Percentiles rank a stretch among this genome's conserved stretches.
These are phyloP conservation scores for Sporothrix globosa DNA, from an alignment of 2,329 filamentous ascomycete genomes.

Conservation along the genomic window DNA sequence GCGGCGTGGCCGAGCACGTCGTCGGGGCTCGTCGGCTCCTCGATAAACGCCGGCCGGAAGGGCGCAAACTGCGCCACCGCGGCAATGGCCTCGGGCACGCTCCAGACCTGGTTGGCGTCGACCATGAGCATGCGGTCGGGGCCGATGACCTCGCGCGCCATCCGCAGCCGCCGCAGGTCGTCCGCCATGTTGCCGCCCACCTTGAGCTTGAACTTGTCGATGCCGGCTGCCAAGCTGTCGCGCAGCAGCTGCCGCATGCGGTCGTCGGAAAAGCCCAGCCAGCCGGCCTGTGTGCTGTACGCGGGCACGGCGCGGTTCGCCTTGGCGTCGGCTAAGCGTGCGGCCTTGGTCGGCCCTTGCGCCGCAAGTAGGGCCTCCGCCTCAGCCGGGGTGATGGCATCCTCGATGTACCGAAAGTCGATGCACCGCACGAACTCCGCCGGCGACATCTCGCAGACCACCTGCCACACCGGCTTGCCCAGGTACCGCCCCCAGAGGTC, in stretches of 20 bases:
- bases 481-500: conserved; percentile 89
- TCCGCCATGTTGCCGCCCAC: conserved; percentile 74
- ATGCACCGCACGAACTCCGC: conserved; percentile 86
- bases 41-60: conserved; percentile 92
- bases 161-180: conserved; percentile 70
- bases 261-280: conserved; percentile 87
- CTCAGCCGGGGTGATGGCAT: conserved; percentile 86
- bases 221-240: conserved; percentile 75
- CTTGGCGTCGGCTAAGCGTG: conserved; percentile 73
- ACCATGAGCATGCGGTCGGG: conserved; percentile 85
- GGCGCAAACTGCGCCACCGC: conserved; percentile 82
- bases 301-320: conserved; percentile 77
- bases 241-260: conserved; percentile 77
- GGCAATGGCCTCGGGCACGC: conserved; percentile 82
- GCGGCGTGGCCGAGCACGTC: conserved; percentile 88
- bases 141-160: conserved; percentile 63
- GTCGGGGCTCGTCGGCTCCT: conserved; percentile 89
- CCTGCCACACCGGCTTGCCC: conserved; percentile 84
- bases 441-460: conserved; percentile 86
- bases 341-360: conserved; percentile 66
- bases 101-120: conserved; percentile 92
- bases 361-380: conserved; percentile 69
- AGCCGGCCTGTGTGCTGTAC: conserved; percentile 88
- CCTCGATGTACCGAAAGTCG: conserved; percentile 93
- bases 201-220: conserved; percentile 85